Base-by-base conservation (phyloP, 192 early-diverging fungal genomes). In the Coemansia erecta region DNA sequence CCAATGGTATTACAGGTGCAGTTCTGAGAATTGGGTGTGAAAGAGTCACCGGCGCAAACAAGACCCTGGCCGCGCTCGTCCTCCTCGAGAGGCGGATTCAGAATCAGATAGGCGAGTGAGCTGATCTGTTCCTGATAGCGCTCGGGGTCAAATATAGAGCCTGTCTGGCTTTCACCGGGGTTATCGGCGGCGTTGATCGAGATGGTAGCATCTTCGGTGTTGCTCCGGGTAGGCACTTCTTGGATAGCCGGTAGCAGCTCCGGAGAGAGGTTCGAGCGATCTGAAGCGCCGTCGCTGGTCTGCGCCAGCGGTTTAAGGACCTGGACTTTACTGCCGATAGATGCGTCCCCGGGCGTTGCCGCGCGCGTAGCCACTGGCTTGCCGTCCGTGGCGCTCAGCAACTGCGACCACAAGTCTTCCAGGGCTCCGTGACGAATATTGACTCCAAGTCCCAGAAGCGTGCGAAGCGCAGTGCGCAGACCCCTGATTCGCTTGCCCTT, bases 1-100 rank as follows among this genome's bases (percentile, higher is more conserved):
- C 71, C 71, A 13, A 44, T n/a, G 14, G 58, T 7, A 43, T 74
- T 49, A 58, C 80, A 82, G 24, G 77, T 47, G 53, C 80, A 82
- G 68, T 77, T 73, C 13, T 69, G 70, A 1, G 43, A 61, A 52
- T 64, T 8, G 13, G 11, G 8, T 23, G 33, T 33, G 56, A 82
- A 82, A 37, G 42, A 37, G 31, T 56, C 56, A 44, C 51, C 58
- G 1, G 70, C 65, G 4, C 49, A 13, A n/a, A 55, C 8, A n/a
- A 68, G 57, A 3, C 68, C 63, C 39, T 63, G 67, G 12, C 71
- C 71, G 39, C 35, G 23, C 3, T 61, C 63, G 13, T 17, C 24
- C 15, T 62, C 48, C 12, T 37, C 39, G 0, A 28, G 15, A 12
- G 58, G 66, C 33, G 73, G 79, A 13, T 64, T 47, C 35, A 47